Conservation (phyloP, 192 early-diverging fungal genomes). For the Coemansia umbellata region DNA sequence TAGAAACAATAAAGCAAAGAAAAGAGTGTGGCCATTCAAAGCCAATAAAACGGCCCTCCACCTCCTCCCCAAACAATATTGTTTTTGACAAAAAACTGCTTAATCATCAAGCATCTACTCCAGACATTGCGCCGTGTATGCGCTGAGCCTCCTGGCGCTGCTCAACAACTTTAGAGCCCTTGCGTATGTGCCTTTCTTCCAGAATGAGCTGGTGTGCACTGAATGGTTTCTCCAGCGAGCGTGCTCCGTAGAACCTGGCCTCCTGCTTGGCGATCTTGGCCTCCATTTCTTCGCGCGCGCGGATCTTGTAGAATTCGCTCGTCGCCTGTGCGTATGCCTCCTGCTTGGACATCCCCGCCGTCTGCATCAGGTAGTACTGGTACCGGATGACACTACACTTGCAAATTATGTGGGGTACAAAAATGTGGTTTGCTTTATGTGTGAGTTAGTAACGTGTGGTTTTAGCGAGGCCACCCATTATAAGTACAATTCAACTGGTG, state of each 20-base stretch:
- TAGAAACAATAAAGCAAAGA: no score
- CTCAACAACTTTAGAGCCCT: slow-evolving; percentile 13
- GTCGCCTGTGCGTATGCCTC: slow-evolving; percentile 79
- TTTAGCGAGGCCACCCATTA: neutral
- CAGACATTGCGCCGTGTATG: slow-evolving; percentile 17
- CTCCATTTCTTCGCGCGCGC: slow-evolving; percentile 74
- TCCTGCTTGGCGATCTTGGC: slow-evolving; percentile 62
- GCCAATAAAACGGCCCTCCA: no score
- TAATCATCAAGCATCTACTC: slow-evolving; percentile 37
- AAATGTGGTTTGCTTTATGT: neutral
- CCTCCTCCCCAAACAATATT: no score
- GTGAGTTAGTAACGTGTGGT: neutral
- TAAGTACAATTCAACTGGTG: neutral
- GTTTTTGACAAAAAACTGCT: neutral
- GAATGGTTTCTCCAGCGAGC: slow-evolving; percentile 39
- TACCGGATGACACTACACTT: slow-evolving; percentile 70
- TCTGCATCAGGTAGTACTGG: slow-evolving; percentile 74
- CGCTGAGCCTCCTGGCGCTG: slow-evolving; percentile 27
- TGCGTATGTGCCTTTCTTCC: slow-evolving; percentile 23
- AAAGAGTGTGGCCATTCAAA: no score
- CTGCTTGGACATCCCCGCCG: slow-evolving; percentile 58
- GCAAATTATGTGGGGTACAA: neutral
- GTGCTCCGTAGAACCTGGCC: slow-evolving; percentile 45
- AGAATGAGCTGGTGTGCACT: slow-evolving; percentile 23
- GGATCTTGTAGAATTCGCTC: slow-evolving; percentile 72